Conservation (phyloP, 768 basidiomycete genomes). For the Coprinopsis cinerea region DNA sequence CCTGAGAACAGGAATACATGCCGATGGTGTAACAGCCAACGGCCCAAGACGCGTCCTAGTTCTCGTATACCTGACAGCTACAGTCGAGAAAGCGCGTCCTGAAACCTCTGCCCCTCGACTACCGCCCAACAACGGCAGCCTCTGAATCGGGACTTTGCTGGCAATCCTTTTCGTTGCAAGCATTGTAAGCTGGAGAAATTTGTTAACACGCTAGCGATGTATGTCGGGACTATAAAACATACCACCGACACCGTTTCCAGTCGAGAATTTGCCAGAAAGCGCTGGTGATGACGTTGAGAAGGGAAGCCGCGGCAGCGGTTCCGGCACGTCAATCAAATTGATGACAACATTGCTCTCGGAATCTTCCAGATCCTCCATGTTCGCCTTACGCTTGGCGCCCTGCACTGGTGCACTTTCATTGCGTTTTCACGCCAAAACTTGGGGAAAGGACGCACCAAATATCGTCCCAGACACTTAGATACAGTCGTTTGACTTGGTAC, state of each 20-base stretch:
- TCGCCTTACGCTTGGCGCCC: no score
- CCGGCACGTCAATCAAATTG: no score
- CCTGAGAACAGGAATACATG: slow-evolving; percentile 11
- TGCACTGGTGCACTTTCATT: no score
- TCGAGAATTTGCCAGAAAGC: not conserved
- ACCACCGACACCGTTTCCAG: no score
- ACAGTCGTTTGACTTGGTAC: no score
- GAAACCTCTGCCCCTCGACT: not conserved
- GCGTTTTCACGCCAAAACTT: no score
- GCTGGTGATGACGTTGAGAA: no score
- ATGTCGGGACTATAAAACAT: not conserved
- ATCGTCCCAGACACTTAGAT: no score
- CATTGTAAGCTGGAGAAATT: not conserved
- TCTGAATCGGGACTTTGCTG: not conserved
- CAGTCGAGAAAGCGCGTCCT: not conserved
- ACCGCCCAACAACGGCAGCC: not conserved
- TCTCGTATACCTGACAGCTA: slow-evolving; percentile 14
- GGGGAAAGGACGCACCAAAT: no score
- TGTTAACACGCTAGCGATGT: not conserved
- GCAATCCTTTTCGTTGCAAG: not conserved
- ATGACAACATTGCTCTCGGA: no score
- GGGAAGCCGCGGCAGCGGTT: no score
- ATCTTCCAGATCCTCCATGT: no score
- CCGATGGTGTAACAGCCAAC: slow-evolving; percentile 22
- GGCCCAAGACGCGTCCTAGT: slow-evolving; percentile 19